phyloP scores from a whole-genome alignment of 2,329 filamentous ascomycete species.

The Tolypocladium tropicale region DNA sequence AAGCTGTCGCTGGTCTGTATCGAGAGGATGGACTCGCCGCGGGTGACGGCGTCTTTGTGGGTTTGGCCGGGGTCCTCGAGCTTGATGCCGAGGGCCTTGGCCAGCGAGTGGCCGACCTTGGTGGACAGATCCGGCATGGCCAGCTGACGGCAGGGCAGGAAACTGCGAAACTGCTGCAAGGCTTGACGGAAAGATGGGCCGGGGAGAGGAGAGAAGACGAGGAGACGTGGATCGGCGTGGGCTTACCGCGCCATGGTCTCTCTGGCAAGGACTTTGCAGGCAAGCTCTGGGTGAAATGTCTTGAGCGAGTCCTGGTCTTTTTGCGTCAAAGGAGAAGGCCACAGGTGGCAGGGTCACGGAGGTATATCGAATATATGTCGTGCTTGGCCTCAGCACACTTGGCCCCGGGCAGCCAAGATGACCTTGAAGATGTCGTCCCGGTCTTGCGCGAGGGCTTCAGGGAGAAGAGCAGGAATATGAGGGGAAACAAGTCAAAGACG shows the following conservation, averaged over 20 bases:
- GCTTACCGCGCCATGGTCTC: neutral
- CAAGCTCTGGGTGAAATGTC: neutral
- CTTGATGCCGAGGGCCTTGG: conserved; percentile 76
- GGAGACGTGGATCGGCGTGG: neutral
- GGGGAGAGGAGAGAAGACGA: neutral
- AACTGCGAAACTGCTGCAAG: neutral
- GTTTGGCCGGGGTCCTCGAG: conserved; percentile 45
- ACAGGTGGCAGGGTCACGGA: too few relatives aligned
- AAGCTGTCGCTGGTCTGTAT: conserved; percentile 65
- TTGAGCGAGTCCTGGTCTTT: neutral
- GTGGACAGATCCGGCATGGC: conserved; percentile 30
- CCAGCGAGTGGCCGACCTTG: conserved; percentile 61
- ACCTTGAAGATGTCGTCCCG: neutral
- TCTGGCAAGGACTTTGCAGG: neutral
- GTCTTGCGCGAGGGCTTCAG: neutral
- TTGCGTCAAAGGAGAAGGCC: neutral
- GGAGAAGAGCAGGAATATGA: neutral
- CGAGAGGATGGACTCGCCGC: conserved; percentile 73
- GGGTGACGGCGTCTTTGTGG: conserved; percentile 49
- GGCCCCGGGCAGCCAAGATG: neutral
- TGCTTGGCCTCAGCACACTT: neutral
- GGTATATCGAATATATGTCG: neutral
- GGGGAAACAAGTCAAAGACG: neutral
- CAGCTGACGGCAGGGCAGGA: neutral
- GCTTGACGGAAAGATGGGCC: neutral